Evolutionary conservation across 345 rosid genomes (phyloP), one percentile per base, ranked within the genome.

Genomic region (Linum lewisii): DNA sequence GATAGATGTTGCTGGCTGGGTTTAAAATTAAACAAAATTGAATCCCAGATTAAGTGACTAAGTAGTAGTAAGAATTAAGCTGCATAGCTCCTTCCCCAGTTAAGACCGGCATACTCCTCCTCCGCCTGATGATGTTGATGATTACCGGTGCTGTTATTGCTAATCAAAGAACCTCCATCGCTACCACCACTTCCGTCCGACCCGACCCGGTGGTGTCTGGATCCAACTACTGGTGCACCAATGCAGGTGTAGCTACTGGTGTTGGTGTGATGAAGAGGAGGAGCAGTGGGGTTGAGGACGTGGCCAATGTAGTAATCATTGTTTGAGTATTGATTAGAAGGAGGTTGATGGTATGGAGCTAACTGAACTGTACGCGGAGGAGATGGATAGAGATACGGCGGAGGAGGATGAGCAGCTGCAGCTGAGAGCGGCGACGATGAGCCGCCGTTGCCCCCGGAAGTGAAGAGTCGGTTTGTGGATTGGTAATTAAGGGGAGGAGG

Each of bases 281-380:
- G 64, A 55, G 44, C 60, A 68, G 70, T 69, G 66, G 59, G 57
- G n/a, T 66, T 56, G 18, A 80, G 79, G 56, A 87, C 85, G 60
- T 85, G 92, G 29, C 84, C 81, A 22, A 79, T 64, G 65, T 77
- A 88, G 73, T 74, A 84, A 63, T 88, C 88, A 52, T 78, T 79
- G 5, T 71, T 57, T 18, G 65, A 72, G 57, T 38, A 74, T 53
- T 63, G 66, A 56, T 75, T 62, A 8, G 69, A 38, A 7, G 73
- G 66, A 51, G 66, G 72, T 32, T 72, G 78, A 8, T 71, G 67
- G 54, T 71, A 78, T 18, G 75, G 73, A 51, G 74, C 58, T 25
- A 68, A 77, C 18, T 11, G 16, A 42, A 21, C 20, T 7, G 56
- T 20, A 11, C 82, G 76, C 7, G 88, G 52, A 2, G 81, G 72